Evolutionary conservation across 2,329 filamentous ascomycete species (phyloP).

Genomic region (Xylariaceae sp.): DNA sequence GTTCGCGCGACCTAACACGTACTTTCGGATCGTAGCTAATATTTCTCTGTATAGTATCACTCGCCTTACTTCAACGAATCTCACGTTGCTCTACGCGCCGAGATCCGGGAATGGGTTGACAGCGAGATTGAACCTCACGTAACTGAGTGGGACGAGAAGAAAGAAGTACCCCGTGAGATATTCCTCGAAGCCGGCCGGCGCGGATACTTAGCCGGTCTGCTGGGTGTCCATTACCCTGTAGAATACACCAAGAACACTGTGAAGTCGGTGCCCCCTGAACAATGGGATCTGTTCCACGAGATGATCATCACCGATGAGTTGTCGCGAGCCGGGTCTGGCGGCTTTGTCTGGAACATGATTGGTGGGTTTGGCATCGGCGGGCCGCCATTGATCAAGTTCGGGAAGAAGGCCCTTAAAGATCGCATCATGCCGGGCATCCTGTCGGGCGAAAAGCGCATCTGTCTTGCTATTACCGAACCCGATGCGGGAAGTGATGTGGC

Average conservation of each 20-base stretch:
- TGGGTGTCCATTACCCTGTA: constrained; percentile 77
- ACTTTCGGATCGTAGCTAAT: constrained; percentile 9
- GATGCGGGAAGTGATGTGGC: constrained; percentile 95
- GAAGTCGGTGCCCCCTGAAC: constrained; percentile 74
- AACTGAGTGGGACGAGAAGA: constrained; percentile 94
- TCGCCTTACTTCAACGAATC: constrained; percentile 95
- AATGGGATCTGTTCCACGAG: constrained; percentile 99
- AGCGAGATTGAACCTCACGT: constrained; percentile 85
- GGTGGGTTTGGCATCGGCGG: constrained; percentile 96
- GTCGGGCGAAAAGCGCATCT: constrained; percentile 92
- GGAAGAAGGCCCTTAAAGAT: constrained; percentile 77
- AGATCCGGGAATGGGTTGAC: constrained; percentile 90
- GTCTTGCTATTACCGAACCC: constrained; percentile 93
- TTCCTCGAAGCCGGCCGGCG: constrained; percentile 94
- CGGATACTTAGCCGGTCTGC: constrained; percentile 87
- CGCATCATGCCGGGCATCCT: constrained; percentile 86
- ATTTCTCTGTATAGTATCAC: constrained; percentile 63
- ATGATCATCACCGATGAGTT: constrained; percentile 93
- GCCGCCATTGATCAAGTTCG: constrained; percentile 88
- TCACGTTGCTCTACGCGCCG: constrained; percentile 83
- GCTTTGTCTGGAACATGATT: constrained; percentile 94
- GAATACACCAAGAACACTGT: constrained; percentile 69
- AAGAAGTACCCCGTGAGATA: constrained; percentile 79
- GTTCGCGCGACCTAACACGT: constrained; percentile 48
- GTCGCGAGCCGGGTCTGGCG: constrained; percentile 81